Conservation (phyloP, 2,329 filamentous ascomycete genomes). For the Ophiostoma pallidulum region DNA sequence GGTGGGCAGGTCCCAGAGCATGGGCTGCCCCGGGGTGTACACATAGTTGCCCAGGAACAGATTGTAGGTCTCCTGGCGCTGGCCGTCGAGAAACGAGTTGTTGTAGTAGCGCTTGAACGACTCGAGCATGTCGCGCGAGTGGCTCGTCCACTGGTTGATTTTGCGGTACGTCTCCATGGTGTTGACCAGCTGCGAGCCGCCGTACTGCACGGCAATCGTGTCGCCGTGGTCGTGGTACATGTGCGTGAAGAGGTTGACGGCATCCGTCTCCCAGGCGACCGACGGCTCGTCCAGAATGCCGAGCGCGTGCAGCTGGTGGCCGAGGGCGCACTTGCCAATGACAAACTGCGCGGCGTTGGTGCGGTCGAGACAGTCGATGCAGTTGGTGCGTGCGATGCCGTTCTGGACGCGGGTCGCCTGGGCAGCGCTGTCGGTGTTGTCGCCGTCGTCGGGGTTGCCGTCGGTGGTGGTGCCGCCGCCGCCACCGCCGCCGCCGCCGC, state of each 20-base stretch:
- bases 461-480: background rate
- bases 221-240: conserved; percentile 99
- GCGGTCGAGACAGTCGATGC: conserved; percentile 93
- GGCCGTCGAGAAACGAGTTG: conserved; percentile 91
- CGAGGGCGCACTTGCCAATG: conserved; percentile 87
- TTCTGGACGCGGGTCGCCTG: conserved; percentile 65
- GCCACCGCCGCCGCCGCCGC: background rate
- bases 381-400: conserved; percentile 89
- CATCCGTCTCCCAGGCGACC: conserved; percentile 90
- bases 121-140: conserved; percentile 97
- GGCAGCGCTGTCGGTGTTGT: background rate
- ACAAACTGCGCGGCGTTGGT: conserved; percentile 98
- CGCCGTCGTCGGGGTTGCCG: background rate
- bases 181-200: conserved; percentile 93
- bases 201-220: conserved; percentile 95
- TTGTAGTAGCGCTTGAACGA: conserved; percentile 99
- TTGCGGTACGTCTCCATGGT: conserved; percentile 99
- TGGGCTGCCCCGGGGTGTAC: conserved; percentile 75
- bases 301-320: conserved; percentile 82
- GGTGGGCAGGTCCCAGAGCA: conserved; percentile 92
- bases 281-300: conserved; percentile 69
- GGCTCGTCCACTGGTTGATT: conserved; percentile 97
- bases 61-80: conserved; percentile 96
- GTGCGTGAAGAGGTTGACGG: conserved; percentile 89
- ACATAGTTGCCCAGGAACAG: conserved; percentile 95